Base-by-base conservation (phyloP, 331 rosid species). In the Malus hybrid region DNA sequence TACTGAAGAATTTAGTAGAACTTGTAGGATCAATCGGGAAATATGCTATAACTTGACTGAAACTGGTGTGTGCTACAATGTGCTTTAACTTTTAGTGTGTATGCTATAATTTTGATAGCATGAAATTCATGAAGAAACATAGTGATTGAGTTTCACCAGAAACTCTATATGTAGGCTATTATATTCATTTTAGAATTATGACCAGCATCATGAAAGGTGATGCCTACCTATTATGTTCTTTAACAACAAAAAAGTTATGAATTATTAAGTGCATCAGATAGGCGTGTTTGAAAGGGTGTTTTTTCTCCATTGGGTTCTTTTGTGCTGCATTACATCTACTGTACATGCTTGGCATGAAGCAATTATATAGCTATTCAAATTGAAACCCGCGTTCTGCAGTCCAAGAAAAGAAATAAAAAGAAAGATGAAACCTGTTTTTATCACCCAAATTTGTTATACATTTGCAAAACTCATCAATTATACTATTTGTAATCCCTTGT, bases 391-490 rank as follows among this genome's bases (percentile, higher is more conserved):
- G 72, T 65, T 24, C 65, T 56, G 31, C 32, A 60, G 65, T 60
- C 65, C 65, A 24, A 60, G 52, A 60, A 60, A 10, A 22, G 6
- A 10, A 42, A 42, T 0, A 10, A 60, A 24, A 56, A n/a, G 13
- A n/a, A 3, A n/a, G 62, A n/a, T 56, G 3, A 60, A 20, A 54
- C 10, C 65, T 5, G 1, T 60, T 60, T 59, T 60, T 65, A 34
- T 72, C 59, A 27, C 75, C 56, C 71, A 61, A 64, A 67, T 29
- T 16, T 65, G 64, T 65, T 64, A 27, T 80, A 61, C 71, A 65
- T n/a, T 12, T 33, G 29, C 59, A 31, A n/a, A 54, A 68, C 6
- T 67, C 65, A 67, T 77, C 64, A 33, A 32, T 33, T 60, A 69
- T 5, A n/a, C 71, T 13, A 24, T 76, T 65, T 70, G 60, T 59